Evolutionary conservation across 2,329 filamentous ascomycete genomes (phyloP).

Genomic region (Pestalotiopsis sp.): DNA sequence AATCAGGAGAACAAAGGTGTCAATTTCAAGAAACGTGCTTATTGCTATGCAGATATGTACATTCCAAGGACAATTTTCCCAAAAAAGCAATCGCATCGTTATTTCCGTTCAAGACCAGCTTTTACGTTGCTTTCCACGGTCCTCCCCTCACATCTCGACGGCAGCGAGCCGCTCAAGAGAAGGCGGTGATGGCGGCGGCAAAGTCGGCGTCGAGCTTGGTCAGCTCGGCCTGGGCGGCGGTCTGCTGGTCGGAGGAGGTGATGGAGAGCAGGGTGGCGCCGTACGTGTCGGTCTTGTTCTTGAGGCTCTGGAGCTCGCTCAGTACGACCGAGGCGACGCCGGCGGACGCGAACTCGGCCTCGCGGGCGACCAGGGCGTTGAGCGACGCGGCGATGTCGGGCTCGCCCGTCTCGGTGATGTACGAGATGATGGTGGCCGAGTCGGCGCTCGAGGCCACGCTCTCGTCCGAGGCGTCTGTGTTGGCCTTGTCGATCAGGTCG

Average conservation of each 20-base stretch:
- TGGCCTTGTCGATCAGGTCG: slow-evolving; percentile 5
- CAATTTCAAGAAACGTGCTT: neutral
- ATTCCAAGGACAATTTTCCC: neutral
- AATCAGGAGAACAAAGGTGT: neutral
- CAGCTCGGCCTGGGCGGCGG: neutral
- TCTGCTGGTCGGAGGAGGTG: slow-evolving; percentile 5
- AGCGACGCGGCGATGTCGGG: slow-evolving; percentile 10
- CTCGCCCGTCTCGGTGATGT: slow-evolving; percentile 6
- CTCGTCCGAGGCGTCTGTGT: slow-evolving; percentile 3
- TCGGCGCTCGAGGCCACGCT: slow-evolving; percentile 8
- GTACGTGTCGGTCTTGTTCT: slow-evolving; percentile 7
- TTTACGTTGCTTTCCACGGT: neutral
- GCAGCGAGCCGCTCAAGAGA: slow-evolving; percentile 3
- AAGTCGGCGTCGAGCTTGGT: slow-evolving; percentile 7
- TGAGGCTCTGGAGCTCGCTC: neutral
- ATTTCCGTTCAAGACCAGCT: neutral
- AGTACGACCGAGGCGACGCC: slow-evolving; percentile 5
- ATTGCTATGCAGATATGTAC: neutral
- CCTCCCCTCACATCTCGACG: neutral
- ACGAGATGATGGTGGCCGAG: slow-evolving; percentile 8
- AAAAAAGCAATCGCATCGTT: neutral
- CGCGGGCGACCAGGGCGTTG: slow-evolving; percentile 1
- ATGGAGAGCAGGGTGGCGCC: slow-evolving; percentile 5
- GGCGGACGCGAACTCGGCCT: slow-evolving; percentile 7
- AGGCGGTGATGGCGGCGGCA: slow-evolving; percentile 7